A percentile compares a stretch with the other conserved stretches of the same genome.
Conservation (phyloP, 345 rosid genomes). For the Bruguiera gymnorhiza region DNA sequence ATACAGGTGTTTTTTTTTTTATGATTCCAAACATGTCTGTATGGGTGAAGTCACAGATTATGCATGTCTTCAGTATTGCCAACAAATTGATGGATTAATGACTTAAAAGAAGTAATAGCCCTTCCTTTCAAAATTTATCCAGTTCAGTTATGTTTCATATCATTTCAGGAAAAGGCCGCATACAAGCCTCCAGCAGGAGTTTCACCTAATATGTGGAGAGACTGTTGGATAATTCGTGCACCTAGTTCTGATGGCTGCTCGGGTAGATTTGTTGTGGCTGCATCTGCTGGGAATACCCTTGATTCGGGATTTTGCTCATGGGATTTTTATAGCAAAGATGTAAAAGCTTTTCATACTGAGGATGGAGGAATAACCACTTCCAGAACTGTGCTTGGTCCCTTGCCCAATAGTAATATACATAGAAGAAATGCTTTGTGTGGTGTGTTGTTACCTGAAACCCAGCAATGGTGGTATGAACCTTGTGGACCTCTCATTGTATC, state of each 20-base stretch:
- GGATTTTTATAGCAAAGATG: constrained; percentile 89
- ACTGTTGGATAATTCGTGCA: constrained; percentile 96
- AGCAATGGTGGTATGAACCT: constrained; percentile 90
- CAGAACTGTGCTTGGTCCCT: constrained; percentile 73
- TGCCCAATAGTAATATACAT: constrained; percentile 43
- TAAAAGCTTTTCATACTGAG: constrained; percentile 63
- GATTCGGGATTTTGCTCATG: constrained; percentile 97
- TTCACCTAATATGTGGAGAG: constrained; percentile 77
- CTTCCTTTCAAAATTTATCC: neutral
- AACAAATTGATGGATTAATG: constrained; percentile 7
- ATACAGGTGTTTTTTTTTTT: neutral
- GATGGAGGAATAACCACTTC: constrained; percentile 49
- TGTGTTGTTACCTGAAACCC: constrained; percentile 50
- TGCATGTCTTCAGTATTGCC: neutral
- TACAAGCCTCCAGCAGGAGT: constrained; percentile 66
- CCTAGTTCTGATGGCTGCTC: constrained; percentile 89
- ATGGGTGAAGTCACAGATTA: too few relatives aligned
- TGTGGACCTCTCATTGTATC: constrained; percentile 83
- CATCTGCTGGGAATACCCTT: constrained; percentile 85
- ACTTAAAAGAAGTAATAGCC: neutral
- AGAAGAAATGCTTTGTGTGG: constrained; percentile 54
- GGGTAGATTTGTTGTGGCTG: constrained; percentile 86
- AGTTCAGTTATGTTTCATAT: constrained; percentile 12
- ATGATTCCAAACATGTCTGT: neutral
- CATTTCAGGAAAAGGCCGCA: constrained; percentile 70